Percentiles rank a stretch among this genome's conserved stretches.
These are phyloP conservation scores for Ceratobasidium sp. DNA, from an alignment of 1,284 basidiomycete species.

Conservation along the genomic window DNA sequence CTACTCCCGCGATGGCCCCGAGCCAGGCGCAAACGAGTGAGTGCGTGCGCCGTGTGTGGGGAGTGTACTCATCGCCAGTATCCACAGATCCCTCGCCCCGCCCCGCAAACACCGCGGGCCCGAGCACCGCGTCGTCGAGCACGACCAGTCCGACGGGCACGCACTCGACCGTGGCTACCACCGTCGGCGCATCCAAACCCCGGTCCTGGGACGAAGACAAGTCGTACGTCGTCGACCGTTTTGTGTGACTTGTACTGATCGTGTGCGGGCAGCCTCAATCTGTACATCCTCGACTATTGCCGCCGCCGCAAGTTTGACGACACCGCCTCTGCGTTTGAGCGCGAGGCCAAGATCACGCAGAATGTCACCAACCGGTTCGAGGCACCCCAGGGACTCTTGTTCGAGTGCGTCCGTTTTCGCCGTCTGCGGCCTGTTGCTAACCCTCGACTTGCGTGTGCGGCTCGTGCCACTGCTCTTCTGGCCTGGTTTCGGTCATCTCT, in stretches of 20 bases:
- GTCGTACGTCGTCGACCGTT: slow-evolving; percentile 58
- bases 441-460: not conserved
- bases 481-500: not conserved
- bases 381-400: slow-evolving; percentile 81
- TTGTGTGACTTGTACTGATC: slow-evolving; percentile 1
- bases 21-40: slow-evolving; percentile 33
- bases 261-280: slow-evolving; percentile 58
- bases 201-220: slow-evolving; percentile 68
- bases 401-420: slow-evolving; percentile 70
- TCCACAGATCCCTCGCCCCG: slow-evolving; percentile 32
- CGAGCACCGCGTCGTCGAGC: slow-evolving; percentile 43
- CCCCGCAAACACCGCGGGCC: slow-evolving; percentile 26
- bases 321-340: slow-evolving; percentile 73
- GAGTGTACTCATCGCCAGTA: not conserved
- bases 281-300: slow-evolving; percentile 87
- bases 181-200: slow-evolving; percentile 27
- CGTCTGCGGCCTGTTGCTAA: slow-evolving; percentile 3
- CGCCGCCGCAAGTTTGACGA: slow-evolving; percentile 78
- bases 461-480: not conserved
- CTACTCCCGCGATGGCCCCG: slow-evolving; percentile 27
- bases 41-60: not conserved
- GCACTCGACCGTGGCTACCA: slow-evolving; percentile 31
- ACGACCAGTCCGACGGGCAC: slow-evolving; percentile 40
- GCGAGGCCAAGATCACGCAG: slow-evolving; percentile 71
- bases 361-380: slow-evolving; percentile 80